Evolutionary conservation across 345 rosid species (phyloP), one percentile per base, ranked within the genome.

Genomic region (Acer yangbiense): DNA sequence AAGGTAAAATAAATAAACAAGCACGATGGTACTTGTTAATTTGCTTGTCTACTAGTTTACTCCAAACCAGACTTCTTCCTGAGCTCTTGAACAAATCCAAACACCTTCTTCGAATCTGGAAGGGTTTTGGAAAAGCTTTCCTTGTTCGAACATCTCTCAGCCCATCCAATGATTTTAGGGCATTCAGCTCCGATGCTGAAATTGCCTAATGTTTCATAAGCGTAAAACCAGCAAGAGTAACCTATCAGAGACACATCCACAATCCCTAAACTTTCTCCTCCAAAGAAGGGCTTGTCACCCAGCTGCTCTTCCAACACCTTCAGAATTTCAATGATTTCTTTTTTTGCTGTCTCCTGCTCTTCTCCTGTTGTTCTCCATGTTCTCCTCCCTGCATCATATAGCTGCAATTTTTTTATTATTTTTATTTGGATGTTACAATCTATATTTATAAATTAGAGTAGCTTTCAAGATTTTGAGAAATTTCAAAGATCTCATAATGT

Each of bases 101-200:
- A 69, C 20, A 83, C 69, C 65, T 76, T 76, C 57, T 76, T 75
- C 2, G 75, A 73, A 48, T 84, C 82, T 3, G 81, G 66, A 20
- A 86, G 61, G 18, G 73, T 48, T 32, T 82, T 78, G 52, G 86
- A 73, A 3, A 85, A 82, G n/a, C 71, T 79, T 21, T 85, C 82
- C 65, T 57, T 82, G 48, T 83, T 72, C 84, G 80, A 14, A 76
- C 88, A 85, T 76, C 87, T 85, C 71, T 87, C 83, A 3, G 48
- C 75, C 90, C 88, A 85, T 3, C 76, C 81, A 3, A 77, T 43
- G 11, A 88, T 9, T 74, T 81, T 81, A 17, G 91, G 89, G 65
- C 82, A 79, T 73, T 82, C 82, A 3, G 72, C 70, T 62, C 81
- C 87, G 0, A 79, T 21, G 57, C 70, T 79, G 70, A 88, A 86